phyloP scores from a whole-genome alignment of 805 yeast species.

The Lachancea sp. region DNA sequence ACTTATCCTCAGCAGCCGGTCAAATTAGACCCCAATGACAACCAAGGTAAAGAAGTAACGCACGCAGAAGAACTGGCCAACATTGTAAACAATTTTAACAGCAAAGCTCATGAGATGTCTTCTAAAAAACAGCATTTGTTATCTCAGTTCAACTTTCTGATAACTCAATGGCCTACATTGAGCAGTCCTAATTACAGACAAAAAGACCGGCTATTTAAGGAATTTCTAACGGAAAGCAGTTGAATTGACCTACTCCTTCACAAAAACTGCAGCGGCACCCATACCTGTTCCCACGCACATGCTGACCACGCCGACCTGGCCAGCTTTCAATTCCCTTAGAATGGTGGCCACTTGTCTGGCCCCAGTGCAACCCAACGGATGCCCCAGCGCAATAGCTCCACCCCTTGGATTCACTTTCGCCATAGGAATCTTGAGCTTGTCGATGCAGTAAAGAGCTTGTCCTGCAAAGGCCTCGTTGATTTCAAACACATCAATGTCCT shows the following conservation, averaged over 20 bases:
- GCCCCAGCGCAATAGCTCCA: slow-evolving; percentile 96
- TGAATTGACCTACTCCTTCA: slow-evolving; percentile 49
- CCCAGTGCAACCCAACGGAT: slow-evolving; percentile 87
- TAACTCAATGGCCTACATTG: slow-evolving; percentile 15
- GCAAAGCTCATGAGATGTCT: slow-evolving; percentile 14
- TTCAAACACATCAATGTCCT: slow-evolving; percentile 73
- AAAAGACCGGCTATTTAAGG: slow-evolving; percentile 13
- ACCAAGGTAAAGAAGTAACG: not conserved
- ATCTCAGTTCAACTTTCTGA: slow-evolving; percentile 23
- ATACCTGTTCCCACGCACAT: slow-evolving; percentile 99
- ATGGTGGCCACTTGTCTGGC: slow-evolving; percentile 91
- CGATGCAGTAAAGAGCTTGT: slow-evolving; percentile 76
- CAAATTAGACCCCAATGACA: slow-evolving; percentile 11
- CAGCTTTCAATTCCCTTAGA: slow-evolving; percentile 68
- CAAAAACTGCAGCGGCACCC: slow-evolving; percentile 91
- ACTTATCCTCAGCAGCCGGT: slow-evolving; percentile 24
- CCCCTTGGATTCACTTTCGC: slow-evolving; percentile 84
- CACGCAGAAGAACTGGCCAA: slow-evolving; percentile 2
- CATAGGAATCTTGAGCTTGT: slow-evolving; percentile 56
- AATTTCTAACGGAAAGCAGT: slow-evolving; percentile 13
- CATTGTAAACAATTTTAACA: slow-evolving; percentile 21
- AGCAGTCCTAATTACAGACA: slow-evolving; percentile 12
- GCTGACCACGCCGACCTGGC: slow-evolving; percentile 83
- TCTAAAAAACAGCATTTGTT: slow-evolving; percentile 13
- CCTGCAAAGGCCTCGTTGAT: slow-evolving; percentile 97